Evolutionary conservation across 345 rosid species (phyloP), one percentile per base, ranked within the genome.

Genomic region (Trapa incisa): DNA sequence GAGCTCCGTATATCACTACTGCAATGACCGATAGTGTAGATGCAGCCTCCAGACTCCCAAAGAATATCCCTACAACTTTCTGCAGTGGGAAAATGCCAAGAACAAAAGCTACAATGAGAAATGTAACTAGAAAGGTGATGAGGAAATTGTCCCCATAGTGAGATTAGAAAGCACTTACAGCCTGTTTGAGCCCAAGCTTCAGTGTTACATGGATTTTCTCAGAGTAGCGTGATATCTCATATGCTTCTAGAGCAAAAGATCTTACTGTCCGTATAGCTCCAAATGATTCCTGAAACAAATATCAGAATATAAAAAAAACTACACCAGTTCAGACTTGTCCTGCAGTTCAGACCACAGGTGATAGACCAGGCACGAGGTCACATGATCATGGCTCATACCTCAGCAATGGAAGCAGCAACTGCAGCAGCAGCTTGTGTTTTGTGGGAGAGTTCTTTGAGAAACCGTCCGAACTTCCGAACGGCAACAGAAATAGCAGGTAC

Each of bases 361-460:
- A 5, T 54, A 15, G 56, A 50, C n/a, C 60, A 54, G 8, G 8
- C 9, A n/a, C 32, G 22, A 5, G 60, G 1, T 22, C 33, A 17
- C 1, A 37, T 35, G 45, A 1, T 14, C 43, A 37, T 47, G 58
- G 15, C 6, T 69, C 73, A 38, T 63, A 90, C 98, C 98, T 93
- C 97, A 47, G 97, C 97, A 74, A 93, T 90, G 37, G 98, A 90
- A 45, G 96, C 89, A 77, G 98, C 88, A 65, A 79, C 84, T 37
- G 98, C 98, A 73, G 98, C 97, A 47, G 98, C 97, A 65, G 97
- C 95, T 87, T 93, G 98, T 69, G 94, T 93, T 71, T 66, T 73
- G 76, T 93, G 92, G 42, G 97, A 88, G 76, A 90, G 92, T 70
- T 93, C 98, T 68, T 91, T 88, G 64, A 93, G 85, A 78, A 77